Evolutionary conservation across 2,329 filamentous ascomycete species (phyloP), one percentile per base, ranked within the genome.

Genomic region (Moelleriella libera): DNA sequence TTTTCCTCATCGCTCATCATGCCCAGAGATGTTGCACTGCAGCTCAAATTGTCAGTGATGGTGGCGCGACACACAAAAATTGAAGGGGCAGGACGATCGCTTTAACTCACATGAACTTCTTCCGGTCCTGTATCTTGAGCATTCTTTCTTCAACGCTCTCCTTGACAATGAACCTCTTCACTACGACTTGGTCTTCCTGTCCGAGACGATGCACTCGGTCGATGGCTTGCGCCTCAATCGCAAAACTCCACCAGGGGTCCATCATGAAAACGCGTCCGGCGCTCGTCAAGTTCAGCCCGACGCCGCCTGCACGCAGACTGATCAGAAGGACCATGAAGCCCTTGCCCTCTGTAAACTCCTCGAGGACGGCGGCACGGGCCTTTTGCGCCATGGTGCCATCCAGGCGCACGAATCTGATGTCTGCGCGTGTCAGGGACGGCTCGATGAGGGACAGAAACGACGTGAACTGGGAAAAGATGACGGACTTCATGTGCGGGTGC

Each of bases 161-260:
- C 64, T 85, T 83, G 1, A 94, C 85, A 49, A 98, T 84, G 59
- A 97, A 97, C 30, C 92, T 73, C 55, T 83, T 83, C 0, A 98
- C 89, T 48, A 80, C 78, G 2, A 98, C 92, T 57, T 90, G 85
- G 12, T 80, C 76, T 45, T 85, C 81, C 63, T 98, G 92, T 0
- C 92, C 92, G 86, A 98, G 96, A 7, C 92, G 80, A 68, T 98
- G 92, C 34, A 98, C 88, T 1, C 92, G 86, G 68, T 98, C 92
- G 58, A 98, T 97, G 7, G 92, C 92, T 65, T 98, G 92, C 5
- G 89, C 88, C 66, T 98, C 92, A 10, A 97, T 83, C 0, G 92
- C 89, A 64, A 90, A 98, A 60, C 86, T 94, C 92, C 92, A 98
- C 92, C 92, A 98, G 0, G 92, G 92, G 64, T 98, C 92, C 92